Evolutionary conservation across 352 stramenopile genomes (phyloP).

Genomic region (Globisporangium cylindrosporum): DNA sequence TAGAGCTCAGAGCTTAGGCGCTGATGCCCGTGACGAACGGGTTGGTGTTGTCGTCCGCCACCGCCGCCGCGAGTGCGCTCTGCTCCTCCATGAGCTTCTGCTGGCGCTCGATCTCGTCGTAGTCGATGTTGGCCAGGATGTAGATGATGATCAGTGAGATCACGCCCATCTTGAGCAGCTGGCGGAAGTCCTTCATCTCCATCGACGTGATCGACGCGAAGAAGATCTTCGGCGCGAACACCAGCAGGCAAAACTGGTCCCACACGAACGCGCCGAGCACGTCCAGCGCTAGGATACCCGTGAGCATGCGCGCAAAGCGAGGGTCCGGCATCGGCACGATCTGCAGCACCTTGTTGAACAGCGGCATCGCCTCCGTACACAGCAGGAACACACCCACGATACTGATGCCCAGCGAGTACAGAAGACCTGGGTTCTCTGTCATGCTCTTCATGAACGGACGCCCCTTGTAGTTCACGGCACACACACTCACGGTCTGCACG

Average conservation of each 20-base stretch:
- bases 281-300: conserved; percentile 76
- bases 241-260: conserved; percentile 80
- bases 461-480: conserved; percentile 98
- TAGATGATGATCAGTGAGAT: conserved; percentile 86
- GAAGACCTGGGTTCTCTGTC: conserved; percentile 94
- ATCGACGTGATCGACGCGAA: conserved; percentile 71
- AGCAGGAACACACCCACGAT: conserved; percentile 89
- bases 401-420: conserved; percentile 88
- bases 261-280: conserved; percentile 85
- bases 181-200: conserved; percentile 73
- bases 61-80: conserved; percentile 21
- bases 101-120: conserved; percentile 88
- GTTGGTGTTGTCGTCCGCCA: conserved; percentile 11
- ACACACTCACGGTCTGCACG: conserved; percentile 96
- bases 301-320: conserved; percentile 79
- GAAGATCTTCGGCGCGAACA: conserved; percentile 88
- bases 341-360: conserved; percentile 92
- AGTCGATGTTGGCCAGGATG: conserved; percentile 86
- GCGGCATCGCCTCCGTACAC: conserved; percentile 89
- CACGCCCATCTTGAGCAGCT: conserved; percentile 85
- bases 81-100: conserved; percentile 75
- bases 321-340: conserved; percentile 91
- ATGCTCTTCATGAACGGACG: conserved; percentile 98
- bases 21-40: conserved; percentile 20
- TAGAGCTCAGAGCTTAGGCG: conserved; percentile 8